Evolutionary conservation across 2,329 filamentous ascomycete genomes (phyloP), one percentile per base, ranked within the genome.

Genomic region (Byssochlamys sp.): DNA sequence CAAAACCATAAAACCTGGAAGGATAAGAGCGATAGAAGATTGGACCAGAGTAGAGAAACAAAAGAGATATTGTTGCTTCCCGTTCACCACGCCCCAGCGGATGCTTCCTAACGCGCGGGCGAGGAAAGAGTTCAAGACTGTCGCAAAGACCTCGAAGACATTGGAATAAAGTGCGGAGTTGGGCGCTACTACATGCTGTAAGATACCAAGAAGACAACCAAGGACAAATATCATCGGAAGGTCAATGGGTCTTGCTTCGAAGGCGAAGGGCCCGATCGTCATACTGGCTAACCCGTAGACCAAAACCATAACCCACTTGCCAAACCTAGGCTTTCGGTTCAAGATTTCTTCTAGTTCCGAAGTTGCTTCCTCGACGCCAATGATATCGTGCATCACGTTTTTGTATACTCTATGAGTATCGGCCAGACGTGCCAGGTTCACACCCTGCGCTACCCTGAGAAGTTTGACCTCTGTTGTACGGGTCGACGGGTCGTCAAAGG

Each of bases 261-360:
- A 94, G 4, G 87, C 87, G 65, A 92, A 92, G 0, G 89, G 89
- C 0, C 87, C 89, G 0, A 92, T 88, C 1, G 79, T 82, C 0
- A 84, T 85, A 12, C 87, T 89, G 1, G 89, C 89, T 6, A 91
- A 71, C 0, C 90, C 90, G 64, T 89, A 91, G 35, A 90, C 73
- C 0, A 84, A 71, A 0, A 94, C 82, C 25, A 80, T 68, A 9
- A 77, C 63, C 77, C 77, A 81, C 1, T 71, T 69, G 54, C 72
- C 71, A 62, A 78, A 85, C 64, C 84, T 84, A 52, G 78, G 75
- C 57, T 79, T 78, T 7, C 79, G 74, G 11, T 74, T 72, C 63
- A 83, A 81, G 55, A 88, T 89, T 28, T 67, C 64, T 4, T 73
- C 71, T 5, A 77, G 64, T 28, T 70, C 66, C n/a, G 66, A 62